Percentiles rank a stretch among this genome's conserved stretches.
Evolutionary conservation across 371 early-diverging fungal species (phyloP).

Genomic region (Rhizopus arrhizus): DNA sequence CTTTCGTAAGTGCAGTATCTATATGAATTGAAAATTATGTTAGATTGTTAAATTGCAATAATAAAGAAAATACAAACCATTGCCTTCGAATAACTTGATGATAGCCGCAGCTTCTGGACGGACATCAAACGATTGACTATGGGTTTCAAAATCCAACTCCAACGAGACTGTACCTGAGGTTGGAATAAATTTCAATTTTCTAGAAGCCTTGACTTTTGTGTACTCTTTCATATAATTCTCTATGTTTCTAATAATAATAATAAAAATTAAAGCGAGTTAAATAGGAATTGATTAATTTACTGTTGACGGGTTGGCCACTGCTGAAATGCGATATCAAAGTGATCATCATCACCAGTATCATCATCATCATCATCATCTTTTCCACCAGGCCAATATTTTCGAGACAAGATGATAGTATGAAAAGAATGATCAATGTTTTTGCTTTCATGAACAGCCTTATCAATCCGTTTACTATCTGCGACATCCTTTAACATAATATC

Average conservation of each 20-base stretch:
- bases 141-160: slow-evolving; percentile 29
- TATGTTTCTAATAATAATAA: slow-evolving; percentile 6
- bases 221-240: slow-evolving; percentile 31
- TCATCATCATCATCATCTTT: slow-evolving; percentile 23
- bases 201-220: slow-evolving; percentile 21
- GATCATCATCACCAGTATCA: slow-evolving; percentile 8
- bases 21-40: background rate
- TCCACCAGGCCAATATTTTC: slow-evolving; percentile 42
- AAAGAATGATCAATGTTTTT: slow-evolving; percentile 5
- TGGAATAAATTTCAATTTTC: slow-evolving; percentile 31
- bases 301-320: slow-evolving; percentile 8
- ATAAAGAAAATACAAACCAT: slow-evolving; percentile 16
- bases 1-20: slow-evolving; percentile 15
- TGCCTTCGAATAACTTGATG: slow-evolving; percentile 28
- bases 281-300: background rate
- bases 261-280: background rate
- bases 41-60: background rate
- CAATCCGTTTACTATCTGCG: slow-evolving; percentile 33
- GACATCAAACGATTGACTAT: slow-evolving; percentile 13
- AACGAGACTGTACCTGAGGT: slow-evolving; percentile 32
- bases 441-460: slow-evolving; percentile 36
- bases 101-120: slow-evolving; percentile 34
- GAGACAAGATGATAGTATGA: slow-evolving; percentile 33
- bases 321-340: background rate
- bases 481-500: slow-evolving; percentile 51